Evolutionary conservation across 2,329 filamentous ascomycete species (phyloP).

Genomic region (Xylariales sp.): DNA sequence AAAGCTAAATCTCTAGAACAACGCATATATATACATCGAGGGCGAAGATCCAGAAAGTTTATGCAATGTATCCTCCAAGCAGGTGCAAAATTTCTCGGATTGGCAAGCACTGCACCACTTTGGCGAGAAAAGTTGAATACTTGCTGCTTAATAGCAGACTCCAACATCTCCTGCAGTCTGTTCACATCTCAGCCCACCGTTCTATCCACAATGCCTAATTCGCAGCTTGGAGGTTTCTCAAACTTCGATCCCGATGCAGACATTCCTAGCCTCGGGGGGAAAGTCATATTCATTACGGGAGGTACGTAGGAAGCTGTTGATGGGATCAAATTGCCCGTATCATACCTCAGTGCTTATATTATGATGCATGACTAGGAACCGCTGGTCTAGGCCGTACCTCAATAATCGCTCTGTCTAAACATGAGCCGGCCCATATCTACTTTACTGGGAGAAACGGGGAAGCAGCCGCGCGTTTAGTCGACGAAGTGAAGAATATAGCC

Average conservation of each 20-base stretch:
- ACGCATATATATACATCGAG: too few relatives aligned
- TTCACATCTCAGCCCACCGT: too few relatives aligned
- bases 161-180: too few relatives aligned
- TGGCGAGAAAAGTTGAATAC: too few relatives aligned
- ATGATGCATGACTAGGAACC: constrained; percentile 25
- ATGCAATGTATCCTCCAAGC: too few relatives aligned
- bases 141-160: too few relatives aligned
- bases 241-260: constrained; percentile 26
- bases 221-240: constrained; percentile 5
- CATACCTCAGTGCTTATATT: too few relatives aligned
- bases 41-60: too few relatives aligned
- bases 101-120: too few relatives aligned
- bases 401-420: constrained; percentile 33
- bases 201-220: too few relatives aligned
- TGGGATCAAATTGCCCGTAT: not conserved
- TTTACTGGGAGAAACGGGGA: constrained; percentile 44
- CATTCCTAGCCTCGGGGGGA: constrained; percentile 31
- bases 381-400: constrained; percentile 37
- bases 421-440: constrained; percentile 46
- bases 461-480: constrained; percentile 35
- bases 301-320: constrained; percentile 17
- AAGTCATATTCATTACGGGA: constrained; percentile 37
- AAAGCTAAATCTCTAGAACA: too few relatives aligned
- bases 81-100: too few relatives aligned
- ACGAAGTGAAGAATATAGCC: constrained; percentile 22